A percentile compares a stretch with the other conserved stretches of the same genome.
Evolutionary conservation across 73 alveolate genomes (phyloP).

Genomic region (Paraurostyla sp.): DNA sequence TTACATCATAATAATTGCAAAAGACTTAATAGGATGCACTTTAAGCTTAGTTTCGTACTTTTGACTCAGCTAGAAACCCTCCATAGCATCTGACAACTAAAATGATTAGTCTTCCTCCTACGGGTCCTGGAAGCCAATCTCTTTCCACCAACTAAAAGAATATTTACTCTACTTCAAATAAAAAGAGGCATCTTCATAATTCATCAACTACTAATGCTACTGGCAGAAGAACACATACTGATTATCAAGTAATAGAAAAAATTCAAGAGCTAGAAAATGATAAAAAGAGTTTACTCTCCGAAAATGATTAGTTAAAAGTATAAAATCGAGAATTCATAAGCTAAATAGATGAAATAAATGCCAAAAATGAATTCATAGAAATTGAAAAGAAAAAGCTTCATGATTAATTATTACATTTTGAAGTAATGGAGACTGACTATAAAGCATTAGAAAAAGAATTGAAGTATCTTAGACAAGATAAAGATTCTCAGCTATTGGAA

Average conservation of each 20-base stretch:
- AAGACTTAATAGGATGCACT: too few species aligned
- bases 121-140: too few species aligned
- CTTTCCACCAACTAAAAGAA: too few species aligned
- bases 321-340: background rate
- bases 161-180: background rate
- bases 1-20: too few species aligned
- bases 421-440: constrained; percentile 9
- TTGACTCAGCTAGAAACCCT: too few species aligned
- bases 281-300: background rate
- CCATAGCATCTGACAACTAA: too few species aligned
- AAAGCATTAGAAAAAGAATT: constrained; percentile 12
- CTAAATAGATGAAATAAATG: background rate
- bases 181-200: background rate
- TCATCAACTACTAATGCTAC: background rate
- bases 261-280: background rate
- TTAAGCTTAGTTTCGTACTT: too few species aligned
- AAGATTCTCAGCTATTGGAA: background rate
- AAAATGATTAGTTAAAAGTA: background rate
- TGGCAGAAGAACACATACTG: background rate
- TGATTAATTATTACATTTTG: background rate
- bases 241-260: background rate
- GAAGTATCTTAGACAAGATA: background rate
- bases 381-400: background rate
- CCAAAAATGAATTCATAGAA: background rate
- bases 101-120: too few species aligned